Evolutionary conservation across 2,329 filamentous ascomycete species (phyloP).

Genomic region (Neofusicoccum ribis): DNA sequence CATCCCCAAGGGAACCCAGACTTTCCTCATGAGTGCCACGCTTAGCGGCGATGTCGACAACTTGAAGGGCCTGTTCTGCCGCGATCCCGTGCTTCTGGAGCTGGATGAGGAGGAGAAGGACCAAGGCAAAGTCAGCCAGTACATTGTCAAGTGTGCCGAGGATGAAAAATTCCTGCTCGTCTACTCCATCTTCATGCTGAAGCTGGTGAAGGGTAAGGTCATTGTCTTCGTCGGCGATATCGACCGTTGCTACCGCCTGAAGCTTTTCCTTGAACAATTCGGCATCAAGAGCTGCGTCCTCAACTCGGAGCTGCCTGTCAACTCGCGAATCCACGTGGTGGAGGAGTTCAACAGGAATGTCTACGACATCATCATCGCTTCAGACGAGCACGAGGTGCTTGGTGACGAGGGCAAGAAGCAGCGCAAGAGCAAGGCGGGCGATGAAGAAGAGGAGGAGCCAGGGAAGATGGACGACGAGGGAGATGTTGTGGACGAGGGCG

Average conservation of each 20-base stretch:
- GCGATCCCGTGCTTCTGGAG: slow-evolving; percentile 75
- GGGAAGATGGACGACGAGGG: slow-evolving; percentile 24
- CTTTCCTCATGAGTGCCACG: slow-evolving; percentile 91
- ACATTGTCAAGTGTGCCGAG: slow-evolving; percentile 88
- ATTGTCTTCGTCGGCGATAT: slow-evolving; percentile 84
- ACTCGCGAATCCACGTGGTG: slow-evolving; percentile 89
- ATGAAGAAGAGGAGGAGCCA: slow-evolving; percentile 26
- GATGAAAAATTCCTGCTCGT: slow-evolving; percentile 94
- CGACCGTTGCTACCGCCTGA: slow-evolving; percentile 86
- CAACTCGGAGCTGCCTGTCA: slow-evolving; percentile 92
- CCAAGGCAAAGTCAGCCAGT: slow-evolving; percentile 77
- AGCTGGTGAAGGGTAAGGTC: slow-evolving; percentile 89
- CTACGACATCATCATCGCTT: slow-evolving; percentile 97
- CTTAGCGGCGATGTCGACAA: slow-evolving; percentile 84
- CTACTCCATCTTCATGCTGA: slow-evolving; percentile 93
- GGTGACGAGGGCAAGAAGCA: slow-evolving; percentile 58
- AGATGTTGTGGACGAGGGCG: slow-evolving; percentile 32
- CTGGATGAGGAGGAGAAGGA: slow-evolving; percentile 80
- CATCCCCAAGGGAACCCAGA: slow-evolving; percentile 83
- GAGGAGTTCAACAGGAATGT: slow-evolving; percentile 96
- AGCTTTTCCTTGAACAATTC: slow-evolving; percentile 95
- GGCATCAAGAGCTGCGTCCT: slow-evolving; percentile 90
- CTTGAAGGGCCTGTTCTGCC: slow-evolving; percentile 81
- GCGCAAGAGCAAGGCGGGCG: slow-evolving; percentile 28
- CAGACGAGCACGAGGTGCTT: slow-evolving; percentile 84